Evolutionary conservation across 148 eudicot species (phyloP).

Genomic region (Chenopodium album): DNA sequence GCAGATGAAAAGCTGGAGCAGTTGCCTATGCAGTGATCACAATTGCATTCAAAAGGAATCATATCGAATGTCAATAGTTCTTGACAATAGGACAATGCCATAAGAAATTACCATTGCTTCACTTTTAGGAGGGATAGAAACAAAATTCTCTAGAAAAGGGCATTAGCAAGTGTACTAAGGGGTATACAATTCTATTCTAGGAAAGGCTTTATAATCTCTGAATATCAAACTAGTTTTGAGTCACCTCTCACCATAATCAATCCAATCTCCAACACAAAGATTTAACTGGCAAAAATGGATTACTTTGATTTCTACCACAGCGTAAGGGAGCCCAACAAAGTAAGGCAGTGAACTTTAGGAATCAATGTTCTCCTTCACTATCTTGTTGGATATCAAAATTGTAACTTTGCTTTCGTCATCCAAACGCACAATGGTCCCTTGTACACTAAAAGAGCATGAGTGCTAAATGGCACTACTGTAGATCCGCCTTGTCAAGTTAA

Average conservation of each 20-base stretch:
- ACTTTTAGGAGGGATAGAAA: neutral
- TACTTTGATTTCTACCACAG: neutral
- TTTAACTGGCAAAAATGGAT: neutral
- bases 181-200: neutral
- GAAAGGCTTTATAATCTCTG: neutral
- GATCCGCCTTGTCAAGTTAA: too few relatives aligned
- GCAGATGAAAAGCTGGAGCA: neutral
- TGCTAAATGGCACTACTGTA: too few relatives aligned
- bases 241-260: neutral
- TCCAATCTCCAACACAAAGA: slow-evolving; percentile 1
- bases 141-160: neutral
- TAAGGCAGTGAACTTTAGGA: neutral
- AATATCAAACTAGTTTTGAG: neutral
- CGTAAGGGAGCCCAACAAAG: neutral
- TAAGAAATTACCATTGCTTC: neutral
- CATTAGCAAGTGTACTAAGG: neutral
- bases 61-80: neutral
- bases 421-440: too few relatives aligned
- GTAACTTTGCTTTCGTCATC: neutral
- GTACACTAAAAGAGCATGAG: too few relatives aligned
- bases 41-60: too few relatives aligned
- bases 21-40: too few relatives aligned
- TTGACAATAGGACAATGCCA: neutral
- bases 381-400: too few relatives aligned
- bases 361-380: neutral